Evolutionary conservation across 2,329 filamentous ascomycete genomes (phyloP).

Genomic region (Colletotrichum simmondsii): DNA sequence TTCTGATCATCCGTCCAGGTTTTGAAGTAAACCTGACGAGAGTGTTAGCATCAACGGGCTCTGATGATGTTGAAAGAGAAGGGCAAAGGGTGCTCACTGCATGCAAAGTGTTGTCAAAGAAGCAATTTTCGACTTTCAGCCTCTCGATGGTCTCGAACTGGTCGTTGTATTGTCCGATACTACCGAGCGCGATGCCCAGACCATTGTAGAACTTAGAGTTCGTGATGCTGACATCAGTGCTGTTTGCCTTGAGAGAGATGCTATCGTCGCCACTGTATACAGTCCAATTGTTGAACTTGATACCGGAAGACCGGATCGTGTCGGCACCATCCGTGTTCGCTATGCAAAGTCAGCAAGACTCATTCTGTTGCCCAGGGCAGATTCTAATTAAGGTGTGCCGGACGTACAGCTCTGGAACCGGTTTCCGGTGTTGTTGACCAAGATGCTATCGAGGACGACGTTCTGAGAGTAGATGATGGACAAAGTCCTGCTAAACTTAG

Average conservation of each 20-base stretch:
- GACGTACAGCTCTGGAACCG: constrained; percentile 35
- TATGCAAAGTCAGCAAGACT: constrained; percentile 7
- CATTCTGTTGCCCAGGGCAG: not conserved
- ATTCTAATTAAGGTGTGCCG: not conserved
- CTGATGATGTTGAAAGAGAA: constrained; percentile 49
- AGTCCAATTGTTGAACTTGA: constrained; percentile 41
- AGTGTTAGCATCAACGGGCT: constrained; percentile 54
- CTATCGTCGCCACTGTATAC: constrained; percentile 41
- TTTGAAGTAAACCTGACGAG: constrained; percentile 58
- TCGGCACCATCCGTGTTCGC: constrained; percentile 47
- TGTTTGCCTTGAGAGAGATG: constrained; percentile 40
- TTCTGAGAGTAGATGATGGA: constrained; percentile 56
- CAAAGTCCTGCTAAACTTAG: constrained; percentile 45
- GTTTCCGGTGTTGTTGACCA: constrained; percentile 56
- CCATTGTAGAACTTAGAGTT: constrained; percentile 54
- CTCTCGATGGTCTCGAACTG: constrained; percentile 55
- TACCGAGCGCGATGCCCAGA: constrained; percentile 56
- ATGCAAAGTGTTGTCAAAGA: constrained; percentile 49
- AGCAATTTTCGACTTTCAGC: constrained; percentile 51
- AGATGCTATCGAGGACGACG: constrained; percentile 54
- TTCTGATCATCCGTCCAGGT: constrained; percentile 59
- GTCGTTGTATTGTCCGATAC: constrained; percentile 59
- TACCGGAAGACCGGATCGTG: constrained; percentile 39
- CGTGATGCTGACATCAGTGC: constrained; percentile 43
- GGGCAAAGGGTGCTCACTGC: constrained; percentile 35